Evolutionary conservation across 1,284 basidiomycete genomes (phyloP).

Genomic region (Papiliotrema laurentii): DNA sequence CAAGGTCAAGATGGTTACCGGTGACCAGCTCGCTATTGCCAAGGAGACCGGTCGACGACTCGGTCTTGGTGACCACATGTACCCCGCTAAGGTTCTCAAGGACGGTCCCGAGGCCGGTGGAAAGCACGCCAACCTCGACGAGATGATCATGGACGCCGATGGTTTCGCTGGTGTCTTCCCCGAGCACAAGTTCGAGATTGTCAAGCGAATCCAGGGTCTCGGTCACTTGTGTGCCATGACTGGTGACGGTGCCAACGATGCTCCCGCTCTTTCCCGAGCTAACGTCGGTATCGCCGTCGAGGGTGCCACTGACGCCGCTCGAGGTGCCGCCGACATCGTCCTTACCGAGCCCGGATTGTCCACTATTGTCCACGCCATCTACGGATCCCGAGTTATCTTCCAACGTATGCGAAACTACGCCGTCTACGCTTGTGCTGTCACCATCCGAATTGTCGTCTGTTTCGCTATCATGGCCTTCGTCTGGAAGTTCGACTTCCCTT

Average conservation of each 20-base stretch:
- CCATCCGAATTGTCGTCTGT: slow-evolving; percentile 97
- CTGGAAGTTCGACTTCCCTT: slow-evolving; percentile 97
- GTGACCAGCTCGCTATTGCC: slow-evolving; percentile 98
- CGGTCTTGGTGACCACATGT: slow-evolving; percentile 94
- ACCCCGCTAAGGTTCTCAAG: slow-evolving; percentile 90
- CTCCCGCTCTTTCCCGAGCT: slow-evolving; percentile 86
- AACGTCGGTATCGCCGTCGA: slow-evolving; percentile 97
- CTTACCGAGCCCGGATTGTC: slow-evolving; percentile 92
- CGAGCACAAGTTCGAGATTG: slow-evolving; percentile 88
- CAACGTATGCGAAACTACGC: slow-evolving; percentile 96
- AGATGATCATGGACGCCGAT: slow-evolving; percentile 68
- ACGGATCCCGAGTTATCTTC: slow-evolving; percentile 93
- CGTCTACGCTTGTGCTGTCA: slow-evolving; percentile 90
- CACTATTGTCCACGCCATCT: slow-evolving; percentile 94
- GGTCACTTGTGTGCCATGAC: slow-evolving; percentile 87
- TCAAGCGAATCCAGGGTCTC: slow-evolving; percentile 90
- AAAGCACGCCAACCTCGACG: slow-evolving; percentile 76
- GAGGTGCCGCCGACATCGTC: slow-evolving; percentile 93
- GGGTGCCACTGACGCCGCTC: slow-evolving; percentile 91
- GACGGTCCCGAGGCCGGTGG: slow-evolving; percentile 73
- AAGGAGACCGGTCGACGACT: slow-evolving; percentile 99
- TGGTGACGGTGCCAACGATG: slow-evolving; percentile 96
- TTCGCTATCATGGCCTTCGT: slow-evolving; percentile 93
- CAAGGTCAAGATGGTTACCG: slow-evolving; percentile 99
- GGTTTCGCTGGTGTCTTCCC: slow-evolving; percentile 92